Base-by-base conservation (phyloP, 2,329 filamentous ascomycete species). In the Colletotrichum sp. region DNA sequence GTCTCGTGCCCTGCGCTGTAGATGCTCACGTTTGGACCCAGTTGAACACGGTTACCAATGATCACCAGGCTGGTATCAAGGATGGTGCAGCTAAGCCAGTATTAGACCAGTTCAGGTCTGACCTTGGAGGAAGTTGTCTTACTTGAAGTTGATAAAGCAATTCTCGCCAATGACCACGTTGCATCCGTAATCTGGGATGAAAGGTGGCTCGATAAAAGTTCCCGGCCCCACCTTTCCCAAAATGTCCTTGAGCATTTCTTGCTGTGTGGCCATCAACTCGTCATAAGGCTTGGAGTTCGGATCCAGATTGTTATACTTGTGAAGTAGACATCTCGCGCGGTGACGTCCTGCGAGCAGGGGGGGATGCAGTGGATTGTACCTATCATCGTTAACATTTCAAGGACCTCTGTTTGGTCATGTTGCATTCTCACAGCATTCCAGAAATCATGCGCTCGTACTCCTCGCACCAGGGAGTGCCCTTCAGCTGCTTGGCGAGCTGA, bases 371-470 rank as follows among this genome's bases (percentile, higher is more conserved):
- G 86, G 82, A 79, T 91, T 84, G 83, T 92, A 92, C 39, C 49
- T 55, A 27, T 19, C 49, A 9, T 11, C 57, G 27, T 61, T 4
- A 27, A 65, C 12, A n/a, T 65, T 13, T 16, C 34, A 29, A n/a
- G 19, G 8, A 52, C 62, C 52, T 22, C 7, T 25, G 52, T 16
- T 9, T 22, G 25, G 8, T 57, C n/a, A 27, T 57, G 52, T 9
- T 25, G 52, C 52, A 25, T 52, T 22, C 59, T 71, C 30, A 44
- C 69, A 92, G 84, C 85, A 92, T 90, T 29, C 91, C 91, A 0
- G 90, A 92, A 55, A 93, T 90, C 91, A 93, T 93, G 79, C 89
- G 90, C 80, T 93, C 90, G 75, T 92, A 93, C 74, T 92, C 89
- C 8, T 92, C 91, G 72, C 89, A 71, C 69, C 69, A 71, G 6